Evolutionary conservation across 352 stramenopile species (phyloP).

Genomic region (Pythium rishiriense): DNA sequence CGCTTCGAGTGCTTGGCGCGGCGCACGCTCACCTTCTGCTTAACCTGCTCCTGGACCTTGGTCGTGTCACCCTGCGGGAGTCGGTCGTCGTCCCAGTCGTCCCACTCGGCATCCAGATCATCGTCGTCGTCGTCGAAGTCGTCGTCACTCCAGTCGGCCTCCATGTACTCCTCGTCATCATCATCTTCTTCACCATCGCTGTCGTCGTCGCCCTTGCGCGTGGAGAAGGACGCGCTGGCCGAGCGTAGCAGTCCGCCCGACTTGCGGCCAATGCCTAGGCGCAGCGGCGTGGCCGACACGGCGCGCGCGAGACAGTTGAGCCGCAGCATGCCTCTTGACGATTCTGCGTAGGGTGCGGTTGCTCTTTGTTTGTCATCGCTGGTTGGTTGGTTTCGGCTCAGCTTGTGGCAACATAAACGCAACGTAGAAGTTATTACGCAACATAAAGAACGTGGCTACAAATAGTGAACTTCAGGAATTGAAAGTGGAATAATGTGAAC

Average conservation of each 20-base stretch:
- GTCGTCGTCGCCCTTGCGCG: slow-evolving; percentile 36
- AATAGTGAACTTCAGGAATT: too few relatives aligned
- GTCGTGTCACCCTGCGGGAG: slow-evolving; percentile 21
- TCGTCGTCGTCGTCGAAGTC: slow-evolving; percentile 41
- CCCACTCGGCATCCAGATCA: slow-evolving; percentile 37
- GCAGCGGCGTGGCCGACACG: slow-evolving; percentile 45
- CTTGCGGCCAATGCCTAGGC: slow-evolving; percentile 29
- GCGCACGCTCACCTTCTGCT: slow-evolving; percentile 84
- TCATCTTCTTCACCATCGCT: slow-evolving; percentile 31
- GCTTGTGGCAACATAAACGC: slow-evolving; percentile 12
- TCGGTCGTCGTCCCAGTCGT: slow-evolving; percentile 33
- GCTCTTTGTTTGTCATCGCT: background rate
- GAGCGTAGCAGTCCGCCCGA: slow-evolving; percentile 23
- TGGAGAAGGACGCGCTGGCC: slow-evolving; percentile 25
- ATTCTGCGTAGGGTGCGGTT: background rate
- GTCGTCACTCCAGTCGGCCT: slow-evolving; percentile 35
- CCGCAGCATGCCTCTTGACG: slow-evolving; percentile 45
- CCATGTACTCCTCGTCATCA: slow-evolving; percentile 38
- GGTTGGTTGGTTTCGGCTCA: slow-evolving; percentile 19
- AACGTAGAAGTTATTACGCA: slow-evolving; percentile 11
- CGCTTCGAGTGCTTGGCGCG: slow-evolving; percentile 87
- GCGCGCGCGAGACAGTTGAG: slow-evolving; percentile 54
- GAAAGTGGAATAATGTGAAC: too few relatives aligned
- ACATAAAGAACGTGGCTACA: too few relatives aligned
- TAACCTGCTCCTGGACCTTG: slow-evolving; percentile 79